These are phyloP conservation scores for Staphylotrichum longicolle DNA, from an alignment of 495 filamentous ascomycete species.

Conservation along the genomic window DNA sequence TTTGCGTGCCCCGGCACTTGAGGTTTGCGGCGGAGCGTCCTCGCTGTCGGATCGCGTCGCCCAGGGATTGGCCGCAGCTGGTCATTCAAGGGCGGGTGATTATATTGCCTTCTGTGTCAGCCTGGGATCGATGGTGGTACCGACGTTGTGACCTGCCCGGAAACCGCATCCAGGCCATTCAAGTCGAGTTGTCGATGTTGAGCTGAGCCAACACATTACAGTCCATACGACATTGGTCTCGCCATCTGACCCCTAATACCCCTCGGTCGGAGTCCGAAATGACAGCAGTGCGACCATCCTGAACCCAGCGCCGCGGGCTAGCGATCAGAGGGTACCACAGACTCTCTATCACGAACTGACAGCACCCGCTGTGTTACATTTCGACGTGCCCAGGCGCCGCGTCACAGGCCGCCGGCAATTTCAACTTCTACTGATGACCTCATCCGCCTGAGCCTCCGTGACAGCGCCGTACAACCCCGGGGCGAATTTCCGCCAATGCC, in stretches of 20 bases:
- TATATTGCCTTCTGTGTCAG: conserved; percentile 17
- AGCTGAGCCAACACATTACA: not conserved
- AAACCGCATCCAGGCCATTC: conserved; percentile 2
- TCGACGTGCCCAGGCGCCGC: not conserved
- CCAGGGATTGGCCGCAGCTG: conserved; percentile 14
- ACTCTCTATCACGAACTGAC: conserved; percentile 2
- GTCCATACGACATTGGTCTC: conserved; percentile 4
- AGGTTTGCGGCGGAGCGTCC: not conserved
- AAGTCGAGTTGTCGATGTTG: not conserved
- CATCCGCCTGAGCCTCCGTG: conserved; percentile 1
- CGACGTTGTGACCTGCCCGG: not conserved
- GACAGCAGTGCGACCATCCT: conserved; percentile 13
- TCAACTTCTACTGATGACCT: not conserved
- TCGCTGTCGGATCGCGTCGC: not conserved
- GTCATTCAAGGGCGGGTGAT: conserved; percentile 12
- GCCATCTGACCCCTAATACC: conserved; percentile 15
- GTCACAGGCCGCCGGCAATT: not conserved
- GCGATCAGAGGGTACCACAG: conserved; percentile 9
- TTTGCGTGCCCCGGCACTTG: conserved; percentile 11
- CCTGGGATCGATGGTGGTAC: conserved; percentile 11
- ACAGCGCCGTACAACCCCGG: not conserved
- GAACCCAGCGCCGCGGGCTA: conserved; percentile 20
- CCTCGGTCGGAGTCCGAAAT: conserved; percentile 12
- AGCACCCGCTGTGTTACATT: not conserved
- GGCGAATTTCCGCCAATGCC: conserved; percentile 3